These are phyloP conservation scores for Lachnellula occidentalis DNA, from an alignment of 2,329 filamentous ascomycete species.

Conservation along the genomic window DNA sequence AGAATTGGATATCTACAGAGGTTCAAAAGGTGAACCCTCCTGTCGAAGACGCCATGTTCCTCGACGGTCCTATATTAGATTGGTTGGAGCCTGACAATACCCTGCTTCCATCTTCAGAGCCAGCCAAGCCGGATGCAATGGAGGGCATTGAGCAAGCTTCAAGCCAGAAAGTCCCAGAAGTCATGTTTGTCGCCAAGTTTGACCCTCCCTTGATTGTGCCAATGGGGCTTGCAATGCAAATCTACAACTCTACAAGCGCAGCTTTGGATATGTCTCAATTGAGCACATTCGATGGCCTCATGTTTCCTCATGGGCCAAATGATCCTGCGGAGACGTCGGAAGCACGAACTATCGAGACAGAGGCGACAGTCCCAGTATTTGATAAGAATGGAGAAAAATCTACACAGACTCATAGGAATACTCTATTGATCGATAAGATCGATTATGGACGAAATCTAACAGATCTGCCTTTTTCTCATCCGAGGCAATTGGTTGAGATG, in stretches of 20 bases:
- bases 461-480: conserved; percentile 71
- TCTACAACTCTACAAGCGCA: conserved; percentile 53
- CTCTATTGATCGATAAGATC: conserved; percentile 64
- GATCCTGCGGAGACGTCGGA: conserved; percentile 50
- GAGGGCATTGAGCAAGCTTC: conserved; percentile 45
- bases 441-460: conserved; percentile 64
- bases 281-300: conserved; percentile 45
- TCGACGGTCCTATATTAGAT: conserved; percentile 44
- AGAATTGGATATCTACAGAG: conserved; percentile 65
- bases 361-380: conserved; percentile 41
- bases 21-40: conserved; percentile 53
- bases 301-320: conserved; percentile 41
- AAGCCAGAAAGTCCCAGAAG: conserved; percentile 56
- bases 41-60: conserved; percentile 33
- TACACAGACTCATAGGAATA: conserved; percentile 46
- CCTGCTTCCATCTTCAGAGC: conserved; percentile 42
- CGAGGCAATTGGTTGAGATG: conserved; percentile 67
- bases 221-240: conserved; percentile 54
- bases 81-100: conserved; percentile 70
- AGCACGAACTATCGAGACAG: conserved; percentile 48
- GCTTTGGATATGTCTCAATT: conserved; percentile 52
- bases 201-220: conserved; percentile 70
- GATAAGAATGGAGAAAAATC: conserved; percentile 21
- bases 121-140: conserved; percentile 47
- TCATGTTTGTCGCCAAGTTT: conserved; percentile 69